Percentiles rank a stretch among this genome's conserved stretches.
These are phyloP conservation scores for Bassia scoparia DNA, from an alignment of 148 eudicot species.

Conservation along the genomic window DNA sequence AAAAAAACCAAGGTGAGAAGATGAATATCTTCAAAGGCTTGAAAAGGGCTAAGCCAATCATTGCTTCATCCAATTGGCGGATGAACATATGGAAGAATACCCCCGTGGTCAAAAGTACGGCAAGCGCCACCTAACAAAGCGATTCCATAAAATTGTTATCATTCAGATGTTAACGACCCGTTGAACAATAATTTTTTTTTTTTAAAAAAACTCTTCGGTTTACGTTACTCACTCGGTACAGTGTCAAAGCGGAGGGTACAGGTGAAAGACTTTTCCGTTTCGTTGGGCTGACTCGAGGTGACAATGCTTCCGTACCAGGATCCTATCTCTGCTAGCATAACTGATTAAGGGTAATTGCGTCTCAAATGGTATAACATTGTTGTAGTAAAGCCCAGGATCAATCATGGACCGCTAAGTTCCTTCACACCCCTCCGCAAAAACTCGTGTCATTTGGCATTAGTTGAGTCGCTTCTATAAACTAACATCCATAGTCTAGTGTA, in stretches of 20 bases:
- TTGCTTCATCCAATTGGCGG: conserved; percentile 63
- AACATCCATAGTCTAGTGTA: too few relatives aligned
- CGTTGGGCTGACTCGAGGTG: conserved; percentile 73
- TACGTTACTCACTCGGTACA: conserved; percentile 62
- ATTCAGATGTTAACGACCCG: not conserved
- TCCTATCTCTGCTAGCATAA: conserved; percentile 76
- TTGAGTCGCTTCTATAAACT: too few relatives aligned
- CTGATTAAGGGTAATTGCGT: conserved; percentile 68
- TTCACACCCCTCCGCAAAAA: too few relatives aligned
- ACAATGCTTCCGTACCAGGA: conserved; percentile 91
- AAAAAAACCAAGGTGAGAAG: not conserved
- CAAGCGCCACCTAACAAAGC: conserved; percentile 74
- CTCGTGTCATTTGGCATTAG: too few relatives aligned
- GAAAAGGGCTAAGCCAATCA: conserved; percentile 17
- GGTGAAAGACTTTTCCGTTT: conserved; percentile 83
- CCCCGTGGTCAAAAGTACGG: conserved; percentile 92
- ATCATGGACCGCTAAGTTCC: too few relatives aligned
- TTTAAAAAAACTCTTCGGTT: not conserved
- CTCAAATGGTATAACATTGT: too few relatives aligned
- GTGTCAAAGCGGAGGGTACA: conserved; percentile 92
- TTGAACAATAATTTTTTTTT: too few relatives aligned
- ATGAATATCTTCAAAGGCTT: not conserved
- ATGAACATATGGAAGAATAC: conserved; percentile 89
- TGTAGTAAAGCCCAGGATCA: too few relatives aligned
- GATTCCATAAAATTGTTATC: not conserved